Evolutionary conservation across 495 filamentous ascomycete genomes (phyloP).

Genomic region (Aspergillus mulundensis): DNA sequence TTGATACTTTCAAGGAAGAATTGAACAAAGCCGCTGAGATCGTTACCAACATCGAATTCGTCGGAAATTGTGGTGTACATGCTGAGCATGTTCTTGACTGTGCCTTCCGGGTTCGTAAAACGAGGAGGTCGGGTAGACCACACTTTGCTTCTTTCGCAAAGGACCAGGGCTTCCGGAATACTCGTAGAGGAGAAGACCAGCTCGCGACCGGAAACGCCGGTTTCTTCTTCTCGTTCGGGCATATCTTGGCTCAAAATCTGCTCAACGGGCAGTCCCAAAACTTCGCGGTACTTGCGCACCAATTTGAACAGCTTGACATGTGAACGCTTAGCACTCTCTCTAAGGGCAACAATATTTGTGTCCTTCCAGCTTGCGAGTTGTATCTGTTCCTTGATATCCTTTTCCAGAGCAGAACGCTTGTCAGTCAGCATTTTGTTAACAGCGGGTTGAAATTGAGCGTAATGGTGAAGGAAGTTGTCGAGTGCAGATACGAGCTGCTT

Average conservation of each 20-base stretch:
- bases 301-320: constrained; percentile 89
- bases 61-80: constrained; percentile 49
- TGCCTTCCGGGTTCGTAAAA: constrained; percentile 63
- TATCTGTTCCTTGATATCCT: constrained; percentile 81
- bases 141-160: constrained; percentile 47
- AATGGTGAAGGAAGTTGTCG: constrained; percentile 72
- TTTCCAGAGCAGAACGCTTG: constrained; percentile 67
- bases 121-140: constrained; percentile 63
- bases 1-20: constrained; percentile 64
- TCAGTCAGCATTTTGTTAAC: constrained; percentile 59
- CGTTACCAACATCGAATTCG: constrained; percentile 51
- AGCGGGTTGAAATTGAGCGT: constrained; percentile 59
- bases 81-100: constrained; percentile 59
- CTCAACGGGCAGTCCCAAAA: constrained; percentile 69
- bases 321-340: constrained; percentile 82
- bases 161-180: constrained; percentile 41
- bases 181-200: constrained; percentile 17
- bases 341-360: constrained; percentile 82
- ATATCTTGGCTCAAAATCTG: constrained; percentile 61
- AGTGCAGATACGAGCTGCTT: constrained; percentile 53
- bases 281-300: constrained; percentile 77
- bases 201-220: constrained; percentile 16
- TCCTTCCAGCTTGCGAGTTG: constrained; percentile 94
- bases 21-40: constrained; percentile 62
- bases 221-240: constrained; percentile 45